phyloP scores from a whole-genome alignment of 2,329 filamentous ascomycete genomes.

The Ophiostoma piceae region DNA sequence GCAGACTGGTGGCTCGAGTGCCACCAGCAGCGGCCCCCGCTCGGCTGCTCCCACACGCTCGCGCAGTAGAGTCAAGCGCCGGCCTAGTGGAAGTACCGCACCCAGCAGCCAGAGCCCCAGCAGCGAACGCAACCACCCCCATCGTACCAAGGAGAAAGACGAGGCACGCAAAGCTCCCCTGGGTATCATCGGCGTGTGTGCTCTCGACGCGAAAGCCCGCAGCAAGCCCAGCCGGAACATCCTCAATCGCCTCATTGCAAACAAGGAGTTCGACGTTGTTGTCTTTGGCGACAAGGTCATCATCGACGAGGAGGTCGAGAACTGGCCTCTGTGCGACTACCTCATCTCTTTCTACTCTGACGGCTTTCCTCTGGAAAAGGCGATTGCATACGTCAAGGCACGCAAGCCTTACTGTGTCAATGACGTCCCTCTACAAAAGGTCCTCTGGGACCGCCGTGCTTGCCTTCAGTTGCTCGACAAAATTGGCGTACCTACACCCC shows the following conservation, averaged over 20 bases:
- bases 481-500: slow-evolving; percentile 83
- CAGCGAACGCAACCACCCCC: slow-evolving; percentile 52
- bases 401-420: slow-evolving; percentile 97
- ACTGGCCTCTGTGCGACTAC: slow-evolving; percentile 95
- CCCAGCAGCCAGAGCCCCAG: slow-evolving; percentile 76
- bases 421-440: slow-evolving; percentile 93
- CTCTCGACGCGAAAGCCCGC: slow-evolving; percentile 88
- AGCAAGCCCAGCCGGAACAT: slow-evolving; percentile 98
- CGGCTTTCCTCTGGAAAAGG: slow-evolving; percentile 93
- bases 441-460: slow-evolving; percentile 90
- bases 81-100: slow-evolving; percentile 77
- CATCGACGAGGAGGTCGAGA: slow-evolving; percentile 90
- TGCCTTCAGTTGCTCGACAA: slow-evolving; percentile 84
- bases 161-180: slow-evolving; percentile 58
- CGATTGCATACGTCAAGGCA: slow-evolving; percentile 88
- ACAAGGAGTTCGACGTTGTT: slow-evolving; percentile 90
- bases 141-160: slow-evolving; percentile 53
- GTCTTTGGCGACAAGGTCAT: slow-evolving; percentile 99
- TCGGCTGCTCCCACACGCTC: slow-evolving; percentile 35
- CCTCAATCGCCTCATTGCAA: slow-evolving; percentile 81
- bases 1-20: slow-evolving; percentile 2
- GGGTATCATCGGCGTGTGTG: slow-evolving; percentile 84
- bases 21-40: slow-evolving; percentile 19
- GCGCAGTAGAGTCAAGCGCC: slow-evolving; percentile 64
- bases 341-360: slow-evolving; percentile 98